phyloP scores from a whole-genome alignment of 2,329 filamentous ascomycete species.

The Orbilia quercus region DNA sequence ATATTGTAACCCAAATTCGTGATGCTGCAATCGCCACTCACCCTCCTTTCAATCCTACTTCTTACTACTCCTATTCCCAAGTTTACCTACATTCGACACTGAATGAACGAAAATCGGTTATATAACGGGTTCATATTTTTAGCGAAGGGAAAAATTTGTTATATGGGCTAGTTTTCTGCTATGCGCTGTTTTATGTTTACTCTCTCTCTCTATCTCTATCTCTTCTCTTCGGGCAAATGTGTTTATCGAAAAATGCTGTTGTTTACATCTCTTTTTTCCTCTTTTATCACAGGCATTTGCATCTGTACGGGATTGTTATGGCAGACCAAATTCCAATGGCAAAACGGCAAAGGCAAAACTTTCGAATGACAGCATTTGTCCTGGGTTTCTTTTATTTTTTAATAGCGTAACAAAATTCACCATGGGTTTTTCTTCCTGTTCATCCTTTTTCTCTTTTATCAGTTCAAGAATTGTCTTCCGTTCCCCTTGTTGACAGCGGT shows the following conservation, averaged over 20 bases:
- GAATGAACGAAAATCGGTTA: slow-evolving; percentile 48
- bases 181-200: slow-evolving; percentile 26
- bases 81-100: slow-evolving; percentile 36
- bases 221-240: slow-evolving; percentile 38
- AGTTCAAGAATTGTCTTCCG: slow-evolving; percentile 43
- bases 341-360: slow-evolving; percentile 45
- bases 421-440: slow-evolving; percentile 27
- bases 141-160: slow-evolving; percentile 56
- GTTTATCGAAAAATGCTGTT: slow-evolving; percentile 43
- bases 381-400: slow-evolving; percentile 49
- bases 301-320: slow-evolving; percentile 56
- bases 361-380: slow-evolving; percentile 48
- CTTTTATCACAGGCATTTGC: slow-evolving; percentile 52
- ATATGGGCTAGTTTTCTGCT: slow-evolving; percentile 49
- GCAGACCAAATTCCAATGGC: slow-evolving; percentile 36
- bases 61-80: slow-evolving; percentile 10
- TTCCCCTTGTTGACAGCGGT: slow-evolving; percentile 33
- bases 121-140: slow-evolving; percentile 49
- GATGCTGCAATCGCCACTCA: slow-evolving; percentile 30
- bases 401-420: slow-evolving; percentile 51
- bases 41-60: slow-evolving; percentile 15
- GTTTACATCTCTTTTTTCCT: slow-evolving; percentile 29
- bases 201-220: slow-evolving; percentile 14
- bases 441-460: slow-evolving; percentile 13
- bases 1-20: slow-evolving; percentile 28